Evolutionary conservation across 371 early-diverging fungal genomes (phyloP), one percentile per base, ranked within the genome.

Genomic region (Pancytospora epiphaga): DNA sequence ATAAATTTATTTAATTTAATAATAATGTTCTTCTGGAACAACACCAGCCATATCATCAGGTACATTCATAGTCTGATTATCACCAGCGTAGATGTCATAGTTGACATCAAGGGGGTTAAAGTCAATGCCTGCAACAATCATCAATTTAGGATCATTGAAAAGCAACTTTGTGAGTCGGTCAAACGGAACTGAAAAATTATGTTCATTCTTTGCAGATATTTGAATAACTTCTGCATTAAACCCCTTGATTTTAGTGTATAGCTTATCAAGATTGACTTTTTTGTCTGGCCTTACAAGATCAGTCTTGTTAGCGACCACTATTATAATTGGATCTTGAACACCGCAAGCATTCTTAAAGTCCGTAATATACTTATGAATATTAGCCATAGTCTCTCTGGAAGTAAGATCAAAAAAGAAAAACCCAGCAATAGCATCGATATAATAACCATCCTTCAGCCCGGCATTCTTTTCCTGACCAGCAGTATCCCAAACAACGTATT

Each of bases 341-440:
- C 62, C 63, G 49, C 51, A 68, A 84, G 94, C 95, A 61, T 93
- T 94, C 78, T 94, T 89, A 77, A 93, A 90, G 83, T 94, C 95
- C 84, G 93, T 89, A 82, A 97, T 94, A 97, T 98, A 96, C 88
- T 92, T 95, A 77, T 94, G 94, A 30, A 99, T 94, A 87, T 94
- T 96, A 87, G 94, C 93, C 86, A 95, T 95, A 73, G 98, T 96
- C 77, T 98, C 94, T 78, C 97, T 87, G 67, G 95, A 91, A 61
- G 96, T 97, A 57, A 97, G 95, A 83, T 99, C 99, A 80, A 97
- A 97, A 93, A 99, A 95, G 85, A 99, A 95, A 82, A 99, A 94
- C 70, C 91, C 98, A 82, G 95, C 96, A 83, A 97, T 90, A 76
- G 98, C 96, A 77, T 89, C 89, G 79, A 97, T 93, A 85, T 99